phyloP scores from a whole-genome alignment of 495 filamentous ascomycete species.

The Daldinia caldariorum region DNA sequence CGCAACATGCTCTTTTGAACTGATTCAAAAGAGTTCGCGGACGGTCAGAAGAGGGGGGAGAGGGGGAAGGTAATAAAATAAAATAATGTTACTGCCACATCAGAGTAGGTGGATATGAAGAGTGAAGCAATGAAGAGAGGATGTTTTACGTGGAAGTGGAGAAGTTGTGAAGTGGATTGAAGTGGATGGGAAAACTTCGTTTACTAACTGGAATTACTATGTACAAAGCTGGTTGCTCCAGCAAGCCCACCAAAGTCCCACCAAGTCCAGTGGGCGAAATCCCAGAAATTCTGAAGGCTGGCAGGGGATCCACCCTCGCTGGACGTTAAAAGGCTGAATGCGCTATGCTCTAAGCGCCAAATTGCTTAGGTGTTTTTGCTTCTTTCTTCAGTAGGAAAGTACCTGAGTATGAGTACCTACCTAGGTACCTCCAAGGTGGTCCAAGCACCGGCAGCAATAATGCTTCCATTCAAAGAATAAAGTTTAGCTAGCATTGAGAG shows the following conservation, averaged over 20 bases:
- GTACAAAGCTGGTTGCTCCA: constrained; percentile 35
- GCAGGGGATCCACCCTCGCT: constrained; percentile 20
- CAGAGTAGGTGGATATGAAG: constrained; percentile 19
- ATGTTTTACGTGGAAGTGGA: constrained; percentile 28
- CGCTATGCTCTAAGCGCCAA: constrained; percentile 9
- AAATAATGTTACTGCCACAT: constrained; percentile 19
- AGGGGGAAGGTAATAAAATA: neutral
- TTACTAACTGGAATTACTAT: constrained; percentile 2
- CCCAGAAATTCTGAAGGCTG: constrained; percentile 43
- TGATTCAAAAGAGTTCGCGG: constrained; percentile 25
- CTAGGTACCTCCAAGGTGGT: no score
- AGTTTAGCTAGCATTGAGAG: no score
- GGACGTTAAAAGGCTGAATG: constrained; percentile 29
- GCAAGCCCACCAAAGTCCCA: constrained; percentile 18
- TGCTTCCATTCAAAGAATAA: no score
- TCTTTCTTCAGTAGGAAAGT: neutral
- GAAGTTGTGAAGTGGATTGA: constrained; percentile 3
- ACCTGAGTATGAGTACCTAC: no score
- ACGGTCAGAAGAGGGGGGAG: constrained; percentile 1
- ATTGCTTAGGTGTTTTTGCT: no score
- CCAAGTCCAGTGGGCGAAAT: neutral
- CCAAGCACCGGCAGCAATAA: neutral
- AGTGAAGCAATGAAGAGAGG: constrained; percentile 3
- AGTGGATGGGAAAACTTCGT: constrained; percentile 26
- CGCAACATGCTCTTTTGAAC: constrained; percentile 25